Base-by-base conservation (phyloP, 345 rosid genomes). In the Populus davidiana region DNA sequence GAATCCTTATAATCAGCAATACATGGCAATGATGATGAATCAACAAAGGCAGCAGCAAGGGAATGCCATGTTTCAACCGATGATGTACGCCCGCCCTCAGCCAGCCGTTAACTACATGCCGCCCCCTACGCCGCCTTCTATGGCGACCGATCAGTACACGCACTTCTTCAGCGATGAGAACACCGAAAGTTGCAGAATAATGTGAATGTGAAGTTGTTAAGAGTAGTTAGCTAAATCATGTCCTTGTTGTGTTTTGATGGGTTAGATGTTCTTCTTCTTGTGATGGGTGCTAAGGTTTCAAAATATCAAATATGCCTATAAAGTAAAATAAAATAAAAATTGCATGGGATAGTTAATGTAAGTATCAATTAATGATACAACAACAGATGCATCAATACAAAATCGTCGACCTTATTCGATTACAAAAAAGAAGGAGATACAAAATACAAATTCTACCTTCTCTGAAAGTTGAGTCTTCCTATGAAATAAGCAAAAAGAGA, bases 141-240 rank as follows among this genome's bases (percentile, higher is more conserved):
- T 83, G 11, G 83, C 35, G 39, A 20, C 85, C 13, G 98, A 91
- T 69, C 83, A 89, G 9, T 92, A 88, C 81, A 84, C 93, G 21
- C 85, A 92, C 77, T 82, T 81, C 89, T 90, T 96, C 77, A 96
- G 92, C 43, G 99, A 96, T 85, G 98, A 96, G 89, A 96, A 96
- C 67, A 73, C 98, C 0, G 79, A 87, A 62, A 87, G 98, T 82
- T 94, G 99, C 86, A 92, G 87, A 82, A 80, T 96, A 77, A 96
- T 92, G 99, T 96, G 88, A 90, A 78, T 70, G 52, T 33, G 41
- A 2, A 38, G 39, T 67, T 49, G 41, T 39, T 68, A 16, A 50
- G 36, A 11, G 9, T 17, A 36, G 73, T 76, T 63, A 79, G 84
- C 67, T n/a, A 2, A 23, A 67, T 71, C 62, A 52, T 41, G 33